These are phyloP conservation scores for Eustoma russellianum DNA, from an alignment of 257 asterid species.

Conservation along the genomic window DNA sequence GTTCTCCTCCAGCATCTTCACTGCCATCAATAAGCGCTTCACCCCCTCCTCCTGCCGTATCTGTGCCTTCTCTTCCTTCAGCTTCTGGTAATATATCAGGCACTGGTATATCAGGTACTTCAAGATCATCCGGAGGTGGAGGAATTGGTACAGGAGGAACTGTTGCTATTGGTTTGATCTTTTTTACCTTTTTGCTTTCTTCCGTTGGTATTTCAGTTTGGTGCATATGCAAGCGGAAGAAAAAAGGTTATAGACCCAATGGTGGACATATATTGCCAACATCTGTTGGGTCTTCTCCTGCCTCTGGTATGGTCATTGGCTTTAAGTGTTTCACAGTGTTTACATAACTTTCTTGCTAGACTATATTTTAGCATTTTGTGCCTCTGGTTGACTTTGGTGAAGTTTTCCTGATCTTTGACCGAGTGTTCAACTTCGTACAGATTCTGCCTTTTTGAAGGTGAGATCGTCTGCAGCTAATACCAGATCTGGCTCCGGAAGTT, in stretches of 20 bases:
- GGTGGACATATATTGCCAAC: slow-evolving; percentile 54
- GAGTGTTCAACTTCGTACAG: slow-evolving; percentile 34
- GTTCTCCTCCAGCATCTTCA: slow-evolving; percentile 1
- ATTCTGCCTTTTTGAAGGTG: slow-evolving; percentile 41
- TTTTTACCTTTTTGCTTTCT: slow-evolving; percentile 43
- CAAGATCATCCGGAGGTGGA: slow-evolving; percentile 24
- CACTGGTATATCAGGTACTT: slow-evolving; percentile 24
- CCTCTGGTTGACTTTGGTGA: neutral
- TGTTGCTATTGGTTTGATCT: slow-evolving; percentile 34
- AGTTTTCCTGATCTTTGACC: slow-evolving; percentile 1
- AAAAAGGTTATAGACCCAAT: slow-evolving; percentile 36
- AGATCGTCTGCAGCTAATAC: slow-evolving; percentile 31
- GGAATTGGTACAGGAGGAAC: slow-evolving; percentile 46
- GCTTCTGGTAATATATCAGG: slow-evolving; percentile 23
- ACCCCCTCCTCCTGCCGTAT: slow-evolving; percentile 7
- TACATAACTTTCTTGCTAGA: neutral
- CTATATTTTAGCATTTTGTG: slow-evolving; percentile 1
- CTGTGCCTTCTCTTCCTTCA: slow-evolving; percentile 24
- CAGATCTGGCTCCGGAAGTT: slow-evolving; percentile 39
- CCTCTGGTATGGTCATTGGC: slow-evolving; percentile 37
- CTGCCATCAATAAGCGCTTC: slow-evolving; percentile 25
- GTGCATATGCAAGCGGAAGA: slow-evolving; percentile 55
- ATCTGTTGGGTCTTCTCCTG: slow-evolving; percentile 35
- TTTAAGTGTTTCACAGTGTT: slow-evolving; percentile 1
- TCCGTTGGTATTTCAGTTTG: slow-evolving; percentile 39